Evolutionary conservation across 148 eudicot genomes (phyloP), one percentile per base, ranked within the genome.

Genomic region (Spergularia bocconei): DNA sequence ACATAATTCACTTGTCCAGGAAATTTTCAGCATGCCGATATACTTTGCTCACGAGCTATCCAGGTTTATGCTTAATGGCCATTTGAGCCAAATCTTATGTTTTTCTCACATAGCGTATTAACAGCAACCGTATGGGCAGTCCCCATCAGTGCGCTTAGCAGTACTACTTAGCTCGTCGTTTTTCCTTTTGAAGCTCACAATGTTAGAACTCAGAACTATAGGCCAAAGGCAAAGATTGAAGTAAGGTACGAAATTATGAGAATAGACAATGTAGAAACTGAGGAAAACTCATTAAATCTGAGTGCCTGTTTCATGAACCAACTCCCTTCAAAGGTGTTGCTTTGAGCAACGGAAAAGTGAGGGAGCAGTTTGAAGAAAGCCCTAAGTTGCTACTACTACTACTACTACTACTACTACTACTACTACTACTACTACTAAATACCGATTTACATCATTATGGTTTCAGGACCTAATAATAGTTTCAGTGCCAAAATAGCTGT

Each of bases 401-500:
- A 19, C 50, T 61, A 21, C 47, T 17, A 19, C 50, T 61, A 21
- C 47, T 17, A 19, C 51, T 57, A 21, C 23, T 7, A 21, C 51
- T 57, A 21, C 23, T 7, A 21, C 51, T 57, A 21, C 23, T 7
- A 21, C 50, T 61, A 21, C 47, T 17, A 19, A 69, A 16, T 21
- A 63, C 55, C 56, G 44, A 78, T 78, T 58, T 72, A 78, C 81
- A 57, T 48, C 25, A 57, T 48, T 69, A 44, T 55, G 70, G 13
- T 69, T 79, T 13, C 67, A 70, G 79, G 78, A 75, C 67, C 79
- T 11, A 62, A 29, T 14, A 70, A 63, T 56, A 47, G 66, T 63
- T 20, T 48, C 66, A 73, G 68, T 71, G 80, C 81, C 84, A 74
- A 85, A 75, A 67, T 79, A 79, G 82, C 79, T 82, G 58, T 77